Percentiles rank a stretch among this genome's conserved stretches.
These are phyloP conservation scores for Saitozyma podzolica DNA, from an alignment of 768 basidiomycete genomes.

Conservation along the genomic window DNA sequence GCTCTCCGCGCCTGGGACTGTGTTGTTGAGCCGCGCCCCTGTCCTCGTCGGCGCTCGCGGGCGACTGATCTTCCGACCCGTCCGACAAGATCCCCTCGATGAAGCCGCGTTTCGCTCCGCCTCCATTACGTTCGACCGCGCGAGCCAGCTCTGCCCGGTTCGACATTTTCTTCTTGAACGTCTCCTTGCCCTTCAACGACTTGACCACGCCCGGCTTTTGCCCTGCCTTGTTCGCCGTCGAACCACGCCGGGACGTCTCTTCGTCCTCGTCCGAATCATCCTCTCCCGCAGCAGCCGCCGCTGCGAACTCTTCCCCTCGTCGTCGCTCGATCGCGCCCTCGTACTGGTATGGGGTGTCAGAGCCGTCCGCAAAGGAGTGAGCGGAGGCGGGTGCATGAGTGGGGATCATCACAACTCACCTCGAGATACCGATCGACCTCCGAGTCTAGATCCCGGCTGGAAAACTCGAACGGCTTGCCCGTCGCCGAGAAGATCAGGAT, in stretches of 20 bases:
- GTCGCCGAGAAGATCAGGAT: constrained; percentile 47
- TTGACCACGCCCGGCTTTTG: constrained; percentile 12
- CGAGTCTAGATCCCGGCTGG: constrained; percentile 42
- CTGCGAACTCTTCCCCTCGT: constrained; percentile 48
- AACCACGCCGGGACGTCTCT: constrained; percentile 17
- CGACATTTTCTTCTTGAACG: constrained; percentile 27
- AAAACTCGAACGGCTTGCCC: constrained; percentile 51
- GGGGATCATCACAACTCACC: constrained; percentile 20
- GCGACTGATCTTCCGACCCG: background rate
- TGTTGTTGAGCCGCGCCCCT: background rate
- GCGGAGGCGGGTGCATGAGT: background rate
- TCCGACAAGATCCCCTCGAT: constrained; percentile 32
- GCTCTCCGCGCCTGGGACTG: too few relatives aligned
- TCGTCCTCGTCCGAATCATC: constrained; percentile 49
- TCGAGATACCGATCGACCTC: constrained; percentile 48
- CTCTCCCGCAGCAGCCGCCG: constrained; percentile 44
- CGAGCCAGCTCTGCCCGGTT: constrained; percentile 9
- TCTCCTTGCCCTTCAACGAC: constrained; percentile 43
- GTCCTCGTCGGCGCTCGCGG: constrained; percentile 11
- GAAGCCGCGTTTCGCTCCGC: constrained; percentile 23
- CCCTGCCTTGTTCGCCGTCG: constrained; percentile 4
- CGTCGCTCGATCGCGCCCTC: constrained; percentile 49
- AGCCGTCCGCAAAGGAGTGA: too few relatives aligned
- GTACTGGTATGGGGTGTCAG: constrained; percentile 30
- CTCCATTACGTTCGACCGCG: constrained; percentile 10